These are phyloP conservation scores for Mycena chlorophos DNA, from an alignment of 768 basidiomycete species.

Conservation along the genomic window DNA sequence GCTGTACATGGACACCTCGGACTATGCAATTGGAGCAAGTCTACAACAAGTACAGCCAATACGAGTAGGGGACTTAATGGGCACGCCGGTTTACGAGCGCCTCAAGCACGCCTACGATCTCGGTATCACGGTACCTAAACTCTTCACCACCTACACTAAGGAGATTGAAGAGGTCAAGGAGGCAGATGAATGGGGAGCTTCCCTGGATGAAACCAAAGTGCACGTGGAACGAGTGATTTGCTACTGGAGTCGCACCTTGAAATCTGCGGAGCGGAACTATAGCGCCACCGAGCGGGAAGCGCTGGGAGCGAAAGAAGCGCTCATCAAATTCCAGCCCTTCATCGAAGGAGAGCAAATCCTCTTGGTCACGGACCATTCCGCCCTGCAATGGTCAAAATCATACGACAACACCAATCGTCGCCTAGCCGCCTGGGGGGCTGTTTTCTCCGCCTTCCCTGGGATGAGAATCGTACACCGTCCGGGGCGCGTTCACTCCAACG, in stretches of 20 bases:
- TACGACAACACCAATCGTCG: slow-evolving; percentile 17
- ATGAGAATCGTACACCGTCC: slow-evolving; percentile 29
- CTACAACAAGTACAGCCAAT: slow-evolving; percentile 21
- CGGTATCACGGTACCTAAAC: neutral
- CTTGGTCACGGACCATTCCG: too few species aligned
- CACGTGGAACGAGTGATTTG: slow-evolving; percentile 26
- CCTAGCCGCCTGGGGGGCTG: slow-evolving; percentile 27
- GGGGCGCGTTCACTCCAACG: slow-evolving; percentile 31
- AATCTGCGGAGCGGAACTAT: neutral
- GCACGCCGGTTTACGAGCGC: slow-evolving; percentile 7
- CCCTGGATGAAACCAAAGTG: slow-evolving; percentile 19
- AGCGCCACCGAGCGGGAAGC: too few species aligned
- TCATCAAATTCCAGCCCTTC: too few species aligned
- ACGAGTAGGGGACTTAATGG: slow-evolving; percentile 3
- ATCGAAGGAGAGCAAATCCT: too few species aligned
- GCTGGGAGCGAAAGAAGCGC: too few species aligned
- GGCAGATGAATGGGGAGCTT: neutral
- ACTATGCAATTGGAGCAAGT: neutral
- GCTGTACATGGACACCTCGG: neutral
- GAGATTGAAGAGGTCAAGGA: neutral
- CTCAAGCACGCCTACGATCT: neutral
- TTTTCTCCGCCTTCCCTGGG: slow-evolving; percentile 28
- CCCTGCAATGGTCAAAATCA: slow-evolving; percentile 10
- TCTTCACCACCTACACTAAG: neutral
- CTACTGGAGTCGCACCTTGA: neutral